Percentiles rank a stretch among this genome's conserved stretches.
Evolutionary conservation across 2,329 filamentous ascomycete genomes (phyloP).

Genomic region (Nemania sp.): DNA sequence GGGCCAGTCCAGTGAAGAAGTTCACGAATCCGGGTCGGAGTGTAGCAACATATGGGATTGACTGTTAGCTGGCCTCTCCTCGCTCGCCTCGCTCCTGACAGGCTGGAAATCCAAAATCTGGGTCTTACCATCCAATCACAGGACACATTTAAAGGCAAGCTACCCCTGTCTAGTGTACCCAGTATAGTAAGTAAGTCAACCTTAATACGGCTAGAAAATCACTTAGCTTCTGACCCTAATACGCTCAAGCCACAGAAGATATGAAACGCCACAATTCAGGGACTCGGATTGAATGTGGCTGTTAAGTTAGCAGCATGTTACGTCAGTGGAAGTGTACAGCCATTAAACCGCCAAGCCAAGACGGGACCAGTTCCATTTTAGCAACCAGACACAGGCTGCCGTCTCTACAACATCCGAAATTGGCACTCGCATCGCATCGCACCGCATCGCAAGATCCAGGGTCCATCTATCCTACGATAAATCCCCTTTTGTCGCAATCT

Average conservation of each 20-base stretch:
- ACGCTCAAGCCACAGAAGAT: slow-evolving; percentile 21
- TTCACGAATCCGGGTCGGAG: slow-evolving; percentile 14
- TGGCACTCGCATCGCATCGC: background rate
- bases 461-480: background rate
- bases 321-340: too few relatives aligned
- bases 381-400: background rate
- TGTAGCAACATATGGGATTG: background rate
- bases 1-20: slow-evolving; percentile 24
- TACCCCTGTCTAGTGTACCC: slow-evolving; percentile 30
- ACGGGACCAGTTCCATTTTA: background rate
- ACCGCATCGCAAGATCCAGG: slow-evolving; percentile 3
- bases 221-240: too few relatives aligned
- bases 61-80: slow-evolving; percentile 39
- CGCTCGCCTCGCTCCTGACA: slow-evolving; percentile 26
- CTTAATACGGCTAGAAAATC: too few relatives aligned
- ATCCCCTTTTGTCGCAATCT: background rate
- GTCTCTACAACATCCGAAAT: background rate
- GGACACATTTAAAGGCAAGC: slow-evolving; percentile 29
- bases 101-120: slow-evolving; percentile 18
- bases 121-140: slow-evolving; percentile 30
- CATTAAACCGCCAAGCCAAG: background rate
- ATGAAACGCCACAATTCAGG: slow-evolving; percentile 3
- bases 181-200: too few relatives aligned
- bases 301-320: background rate
- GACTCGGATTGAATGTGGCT: too few relatives aligned